These are phyloP conservation scores for Warburgia ugandensis DNA, from an alignment of 164 flowering plant species.

Conservation along the genomic window DNA sequence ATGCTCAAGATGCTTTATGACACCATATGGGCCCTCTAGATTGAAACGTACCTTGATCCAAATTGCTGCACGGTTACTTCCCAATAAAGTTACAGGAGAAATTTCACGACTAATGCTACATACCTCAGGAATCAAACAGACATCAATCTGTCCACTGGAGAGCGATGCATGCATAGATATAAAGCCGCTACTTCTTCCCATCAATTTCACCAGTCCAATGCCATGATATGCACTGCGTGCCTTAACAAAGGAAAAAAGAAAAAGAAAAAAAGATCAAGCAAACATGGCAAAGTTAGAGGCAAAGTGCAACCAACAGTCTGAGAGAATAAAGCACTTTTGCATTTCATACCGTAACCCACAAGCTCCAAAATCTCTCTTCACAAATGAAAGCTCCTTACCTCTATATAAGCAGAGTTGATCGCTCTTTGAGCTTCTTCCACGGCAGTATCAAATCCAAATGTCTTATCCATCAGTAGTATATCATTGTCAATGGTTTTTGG, in stretches of 20 bases:
- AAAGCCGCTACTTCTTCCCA: slow-evolving; percentile 50
- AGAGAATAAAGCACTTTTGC: too few species aligned
- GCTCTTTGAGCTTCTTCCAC: slow-evolving; percentile 50
- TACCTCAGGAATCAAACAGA: slow-evolving; percentile 45
- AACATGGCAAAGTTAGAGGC: too few species aligned
- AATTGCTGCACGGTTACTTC: too few species aligned
- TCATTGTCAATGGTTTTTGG: slow-evolving; percentile 47
- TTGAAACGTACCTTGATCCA: slow-evolving; percentile 37
- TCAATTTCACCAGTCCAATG: slow-evolving; percentile 39
- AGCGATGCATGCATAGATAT: slow-evolving; percentile 49
- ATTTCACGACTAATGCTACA: slow-evolving; percentile 7
- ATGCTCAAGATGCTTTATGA: slow-evolving; percentile 31
- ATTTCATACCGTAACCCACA: too few species aligned
- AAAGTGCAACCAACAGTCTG: too few species aligned
- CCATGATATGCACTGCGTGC: slow-evolving; percentile 46
- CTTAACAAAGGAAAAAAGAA: too few species aligned
- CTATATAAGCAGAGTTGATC: slow-evolving; percentile 45
- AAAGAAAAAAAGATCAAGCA: background rate
- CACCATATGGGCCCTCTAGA: slow-evolving; percentile 33
- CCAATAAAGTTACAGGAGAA: too few species aligned
- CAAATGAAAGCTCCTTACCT: slow-evolving; percentile 22
- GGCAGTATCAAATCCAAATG: slow-evolving; percentile 46
- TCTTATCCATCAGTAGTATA: slow-evolving; percentile 44
- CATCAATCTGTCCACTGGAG: slow-evolving; percentile 39
- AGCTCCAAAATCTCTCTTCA: too few species aligned